Percentiles rank a stretch among this genome's conserved stretches.
phyloP scores from a whole-genome alignment of 2,329 filamentous ascomycete genomes.

The Penicillium sp. region DNA sequence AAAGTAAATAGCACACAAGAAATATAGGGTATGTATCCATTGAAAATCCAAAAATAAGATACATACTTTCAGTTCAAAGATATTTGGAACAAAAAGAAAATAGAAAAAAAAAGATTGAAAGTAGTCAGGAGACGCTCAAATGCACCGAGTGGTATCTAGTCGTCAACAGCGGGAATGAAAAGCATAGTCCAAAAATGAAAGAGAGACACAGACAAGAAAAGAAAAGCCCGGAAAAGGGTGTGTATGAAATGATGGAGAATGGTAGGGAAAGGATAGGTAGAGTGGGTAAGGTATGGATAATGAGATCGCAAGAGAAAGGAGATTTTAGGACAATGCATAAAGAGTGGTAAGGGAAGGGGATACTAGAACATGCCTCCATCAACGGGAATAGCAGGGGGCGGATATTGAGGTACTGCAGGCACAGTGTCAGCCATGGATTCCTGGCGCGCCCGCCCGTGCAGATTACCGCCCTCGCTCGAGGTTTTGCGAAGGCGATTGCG shows the following conservation, averaged over 20 bases:
- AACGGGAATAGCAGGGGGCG: conserved; percentile 31
- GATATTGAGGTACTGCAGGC: conserved; percentile 35
- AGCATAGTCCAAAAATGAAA: not conserved
- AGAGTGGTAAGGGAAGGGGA: not conserved
- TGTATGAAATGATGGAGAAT: not conserved
- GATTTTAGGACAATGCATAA: not conserved
- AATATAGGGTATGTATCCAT: not conserved
- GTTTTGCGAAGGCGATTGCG: conserved; percentile 25
- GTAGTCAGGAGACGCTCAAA: conserved; percentile 24
- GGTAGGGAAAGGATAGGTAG: not conserved
- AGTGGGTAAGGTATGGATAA: conserved; percentile 1
- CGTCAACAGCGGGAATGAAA: conserved; percentile 18
- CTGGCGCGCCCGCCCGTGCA: conserved; percentile 48
- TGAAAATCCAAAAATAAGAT: not conserved
- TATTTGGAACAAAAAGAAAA: not conserved
- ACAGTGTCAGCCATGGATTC: conserved; percentile 35
- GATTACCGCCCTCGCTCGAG: conserved; percentile 46
- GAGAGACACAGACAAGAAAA: conserved; percentile 3
- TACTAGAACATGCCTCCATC: conserved; percentile 43
- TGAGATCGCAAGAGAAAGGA: conserved; percentile 6
- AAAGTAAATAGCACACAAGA: no score
- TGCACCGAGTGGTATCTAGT: conserved; percentile 31
- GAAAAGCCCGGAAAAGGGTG: conserved; percentile 3
- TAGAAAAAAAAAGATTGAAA: conserved; percentile 5
- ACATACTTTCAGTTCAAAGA: not conserved